phyloP scores from a whole-genome alignment of 2,329 filamentous ascomycete species.

The Colletotrichum tofieldiae region DNA sequence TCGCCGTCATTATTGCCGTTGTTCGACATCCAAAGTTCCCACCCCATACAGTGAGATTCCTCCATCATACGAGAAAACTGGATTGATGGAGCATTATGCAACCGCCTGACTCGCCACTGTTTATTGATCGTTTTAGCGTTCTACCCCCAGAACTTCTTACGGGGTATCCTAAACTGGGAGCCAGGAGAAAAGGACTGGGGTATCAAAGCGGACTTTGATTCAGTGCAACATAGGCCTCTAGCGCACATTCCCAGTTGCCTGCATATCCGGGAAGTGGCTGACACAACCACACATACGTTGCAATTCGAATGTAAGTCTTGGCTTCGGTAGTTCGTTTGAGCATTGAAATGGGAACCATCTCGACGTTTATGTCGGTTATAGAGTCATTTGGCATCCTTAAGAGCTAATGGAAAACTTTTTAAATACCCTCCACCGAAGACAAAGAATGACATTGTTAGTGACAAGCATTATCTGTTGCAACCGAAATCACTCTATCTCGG shows the following conservation, averaged over 20 bases:
- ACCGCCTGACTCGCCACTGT: slow-evolving; percentile 18
- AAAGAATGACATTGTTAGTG: not conserved
- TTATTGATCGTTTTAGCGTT: not conserved
- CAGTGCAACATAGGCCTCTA: not conserved
- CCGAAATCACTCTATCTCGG: slow-evolving; percentile 3
- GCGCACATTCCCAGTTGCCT: not conserved
- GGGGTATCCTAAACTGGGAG: slow-evolving; percentile 2
- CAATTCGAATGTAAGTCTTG: not conserved
- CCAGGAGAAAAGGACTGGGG: not conserved
- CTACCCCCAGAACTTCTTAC: slow-evolving; percentile 5
- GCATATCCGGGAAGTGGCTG: not conserved
- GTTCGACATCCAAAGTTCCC: not conserved
- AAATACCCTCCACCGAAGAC: not conserved
- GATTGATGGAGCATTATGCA: slow-evolving; percentile 2
- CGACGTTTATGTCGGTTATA: not conserved
- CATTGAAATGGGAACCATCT: too few relatives aligned
- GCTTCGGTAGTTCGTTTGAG: not conserved
- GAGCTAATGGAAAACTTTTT: not conserved
- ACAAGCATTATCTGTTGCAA: slow-evolving; percentile 4
- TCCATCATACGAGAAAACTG: slow-evolving; percentile 29
- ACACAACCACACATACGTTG: not conserved
- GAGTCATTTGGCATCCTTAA: too few relatives aligned
- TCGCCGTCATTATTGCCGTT: not conserved
- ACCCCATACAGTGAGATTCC: not conserved
- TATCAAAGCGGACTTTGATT: not conserved